Base-by-base conservation (phyloP, 768 basidiomycete species). In the Rhodocollybia butyracea region DNA sequence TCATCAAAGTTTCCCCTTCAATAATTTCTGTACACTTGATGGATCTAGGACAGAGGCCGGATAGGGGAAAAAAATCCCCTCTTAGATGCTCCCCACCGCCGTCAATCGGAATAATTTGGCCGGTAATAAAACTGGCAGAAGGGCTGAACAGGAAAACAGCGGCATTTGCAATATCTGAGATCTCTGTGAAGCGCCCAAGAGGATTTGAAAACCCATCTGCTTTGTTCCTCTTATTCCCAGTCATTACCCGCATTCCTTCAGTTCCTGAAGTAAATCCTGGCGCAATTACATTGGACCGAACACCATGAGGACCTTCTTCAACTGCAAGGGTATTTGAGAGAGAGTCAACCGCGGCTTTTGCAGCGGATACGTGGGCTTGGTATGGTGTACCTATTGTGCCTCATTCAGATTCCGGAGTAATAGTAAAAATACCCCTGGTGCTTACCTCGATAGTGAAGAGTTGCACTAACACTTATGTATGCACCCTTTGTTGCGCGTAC, bases 261-360 rank as follows among this genome's bases (percentile, higher is more conserved):
- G 96, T 97, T 10, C 77, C 83, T 4, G 63, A 80, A 55, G 96
- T 95, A 5, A 90, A 86, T 3, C 94, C 89, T 4, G 92, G 91
- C 3, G 91, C 80, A 61, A 94, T 85, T 45, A 90, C 84, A 62
- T 93, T 97, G 17, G 91, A 91, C 43, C 95, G 85, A 19, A 98
- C 85, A n/a, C 96, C 96, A 61, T 84, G 81, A 3, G 95, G 96
- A 1, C 95, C 96, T 72, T 96, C 94, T 72, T 98, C 95, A 12
- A 96, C 82, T 2, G 95, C 94, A 26, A 98, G 71, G 2, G 91
- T 94, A 1, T 80, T 78, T 53, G 90, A 91, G 5, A 94, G 76
- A 0, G 94, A 93, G 66, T 99, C 95, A 32, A 98, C 84, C 17
- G 81, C 96, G 0, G 96, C 94, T 70, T 98, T 99, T 22, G 95